These are phyloP conservation scores for Lichtheimia corymbifera DNA, from an alignment of 371 early-diverging fungal genomes.

Conservation along the genomic window DNA sequence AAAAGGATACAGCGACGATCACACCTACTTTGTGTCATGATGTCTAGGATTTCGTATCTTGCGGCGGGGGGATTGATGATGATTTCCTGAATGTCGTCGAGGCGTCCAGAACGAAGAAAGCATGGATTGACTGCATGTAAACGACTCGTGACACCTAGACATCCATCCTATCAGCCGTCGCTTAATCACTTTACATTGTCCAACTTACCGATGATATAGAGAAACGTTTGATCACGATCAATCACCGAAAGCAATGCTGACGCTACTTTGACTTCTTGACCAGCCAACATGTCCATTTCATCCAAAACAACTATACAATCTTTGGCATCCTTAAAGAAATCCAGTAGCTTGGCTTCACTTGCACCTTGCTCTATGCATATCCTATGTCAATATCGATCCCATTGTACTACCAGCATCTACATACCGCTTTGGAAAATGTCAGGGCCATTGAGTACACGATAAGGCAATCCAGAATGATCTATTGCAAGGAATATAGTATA, in stretches of 20 bases:
- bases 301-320: constrained; percentile 55
- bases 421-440: constrained; percentile 69
- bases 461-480: constrained; percentile 56
- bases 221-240: constrained; percentile 44
- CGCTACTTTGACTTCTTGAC: constrained; percentile 34
- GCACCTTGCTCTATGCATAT: constrained; percentile 56
- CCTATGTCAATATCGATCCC: constrained; percentile 28
- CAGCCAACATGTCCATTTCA: constrained; percentile 65
- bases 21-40: constrained; percentile 51
- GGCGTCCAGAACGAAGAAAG: constrained; percentile 59
- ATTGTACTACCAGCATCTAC: constrained; percentile 31
- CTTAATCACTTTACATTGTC: not conserved
- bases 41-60: constrained; percentile 44
- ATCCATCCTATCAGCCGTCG: too few relatives aligned
- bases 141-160: constrained; percentile 53
- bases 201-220: constrained; percentile 57
- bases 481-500: not conserved
- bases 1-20: too few relatives aligned
- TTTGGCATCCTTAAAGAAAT: constrained; percentile 37
- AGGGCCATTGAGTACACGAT: constrained; percentile 62
- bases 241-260: constrained; percentile 30
- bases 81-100: constrained; percentile 55
- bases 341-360: constrained; percentile 47
- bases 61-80: constrained; percentile 48
- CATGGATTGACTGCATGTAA: constrained; percentile 55